Conservation (phyloP, 2,329 filamentous ascomycete species). For the Alternaria burnsii region DNA sequence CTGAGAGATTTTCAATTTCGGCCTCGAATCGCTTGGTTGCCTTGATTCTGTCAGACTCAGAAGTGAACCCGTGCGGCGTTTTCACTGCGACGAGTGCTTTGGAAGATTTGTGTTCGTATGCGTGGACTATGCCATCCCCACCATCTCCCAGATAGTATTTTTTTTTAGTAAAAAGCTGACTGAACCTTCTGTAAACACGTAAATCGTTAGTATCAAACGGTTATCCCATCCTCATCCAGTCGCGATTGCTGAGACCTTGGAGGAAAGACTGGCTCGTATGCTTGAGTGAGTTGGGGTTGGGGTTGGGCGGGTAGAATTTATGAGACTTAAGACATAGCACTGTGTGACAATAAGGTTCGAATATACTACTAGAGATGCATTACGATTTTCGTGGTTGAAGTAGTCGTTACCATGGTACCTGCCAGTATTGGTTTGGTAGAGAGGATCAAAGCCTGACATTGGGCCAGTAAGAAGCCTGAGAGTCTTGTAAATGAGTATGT, state of each 20-base stretch:
- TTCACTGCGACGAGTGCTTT: slow-evolving; percentile 10
- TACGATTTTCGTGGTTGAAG: neutral
- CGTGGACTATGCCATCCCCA: slow-evolving; percentile 19
- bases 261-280: neutral
- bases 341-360: neutral
- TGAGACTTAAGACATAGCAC: neutral
- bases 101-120: slow-evolving; percentile 2
- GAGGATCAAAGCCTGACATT: neutral
- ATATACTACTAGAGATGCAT: neutral
- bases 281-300: neutral
- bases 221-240: neutral
- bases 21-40: neutral
- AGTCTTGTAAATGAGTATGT: neutral
- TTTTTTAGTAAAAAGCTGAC: neutral
- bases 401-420: neutral
- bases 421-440: neutral
- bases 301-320: neutral
- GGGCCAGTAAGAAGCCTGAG: neutral
- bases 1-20: slow-evolving; percentile 6
- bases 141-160: slow-evolving; percentile 10
- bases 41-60: neutral
- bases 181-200: neutral
- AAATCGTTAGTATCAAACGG: neutral
- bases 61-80: neutral
- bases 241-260: neutral